Conservation (phyloP, 495 filamentous ascomycete genomes). For the Penicillium ochrochloron region DNA sequence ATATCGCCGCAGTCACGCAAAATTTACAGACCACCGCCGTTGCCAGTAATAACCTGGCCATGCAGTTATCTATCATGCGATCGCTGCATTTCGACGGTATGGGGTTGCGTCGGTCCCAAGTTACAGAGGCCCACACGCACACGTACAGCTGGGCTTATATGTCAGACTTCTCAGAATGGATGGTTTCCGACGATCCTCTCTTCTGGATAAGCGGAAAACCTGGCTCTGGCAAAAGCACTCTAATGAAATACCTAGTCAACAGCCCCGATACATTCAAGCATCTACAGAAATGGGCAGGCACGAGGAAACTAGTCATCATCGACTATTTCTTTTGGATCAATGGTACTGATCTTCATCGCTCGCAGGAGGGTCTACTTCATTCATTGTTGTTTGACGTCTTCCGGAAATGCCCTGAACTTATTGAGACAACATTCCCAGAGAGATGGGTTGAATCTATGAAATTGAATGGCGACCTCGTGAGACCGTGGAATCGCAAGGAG, state of each 20-base stretch:
- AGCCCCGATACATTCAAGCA: background rate
- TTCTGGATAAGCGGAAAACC: background rate
- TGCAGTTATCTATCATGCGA: background rate
- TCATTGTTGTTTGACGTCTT: background rate
- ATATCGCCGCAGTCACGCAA: background rate
- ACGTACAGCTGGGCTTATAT: background rate
- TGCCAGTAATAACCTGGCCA: background rate
- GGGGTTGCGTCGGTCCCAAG: background rate
- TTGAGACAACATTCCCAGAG: background rate
- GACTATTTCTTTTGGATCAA: background rate
- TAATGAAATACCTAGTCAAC: background rate
- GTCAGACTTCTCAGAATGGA: background rate
- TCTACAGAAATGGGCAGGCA: background rate
- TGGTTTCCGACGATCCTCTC: background rate
- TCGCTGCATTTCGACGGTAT: background rate
- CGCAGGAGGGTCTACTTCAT: background rate
- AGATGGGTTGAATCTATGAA: background rate
- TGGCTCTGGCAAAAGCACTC: background rate
- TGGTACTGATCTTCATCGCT: background rate
- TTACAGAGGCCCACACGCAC: background rate
- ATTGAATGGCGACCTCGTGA: background rate
- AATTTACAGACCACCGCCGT: background rate
- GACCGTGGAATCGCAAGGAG: background rate
- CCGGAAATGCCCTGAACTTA: background rate
- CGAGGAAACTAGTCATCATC: background rate